Conservation (phyloP, 75 land plant genomes). For the Larix kaempferi region DNA sequence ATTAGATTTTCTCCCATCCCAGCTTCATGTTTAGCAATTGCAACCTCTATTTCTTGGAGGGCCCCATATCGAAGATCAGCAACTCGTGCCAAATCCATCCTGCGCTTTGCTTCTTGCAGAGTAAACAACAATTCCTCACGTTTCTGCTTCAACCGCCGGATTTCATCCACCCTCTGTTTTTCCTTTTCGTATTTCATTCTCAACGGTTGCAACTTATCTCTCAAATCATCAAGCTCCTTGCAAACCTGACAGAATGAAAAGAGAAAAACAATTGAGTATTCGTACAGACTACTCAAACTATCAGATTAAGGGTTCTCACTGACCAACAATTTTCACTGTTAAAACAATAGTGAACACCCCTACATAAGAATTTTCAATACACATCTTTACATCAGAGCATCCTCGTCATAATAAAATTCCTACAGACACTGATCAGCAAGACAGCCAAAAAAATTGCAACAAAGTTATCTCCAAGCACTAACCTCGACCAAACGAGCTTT, state of each 20-base stretch:
- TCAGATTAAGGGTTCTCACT: too few relatives aligned
- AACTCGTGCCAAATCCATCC: conserved; percentile 74
- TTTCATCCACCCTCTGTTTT: conserved; percentile 87
- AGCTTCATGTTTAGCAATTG: conserved; percentile 67
- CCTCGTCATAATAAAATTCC: too few relatives aligned
- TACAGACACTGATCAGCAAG: too few relatives aligned
- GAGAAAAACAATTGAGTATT: neutral
- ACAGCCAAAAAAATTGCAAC: too few relatives aligned
- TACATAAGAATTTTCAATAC: too few relatives aligned
- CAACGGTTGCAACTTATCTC: conserved; percentile 69
- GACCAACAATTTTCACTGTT: too few relatives aligned
- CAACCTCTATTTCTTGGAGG: conserved; percentile 70
- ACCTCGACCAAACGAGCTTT: conserved; percentile 76
- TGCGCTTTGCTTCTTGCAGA: conserved; percentile 77
- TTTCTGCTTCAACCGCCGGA: conserved; percentile 65
- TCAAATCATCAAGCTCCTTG: conserved; percentile 67
- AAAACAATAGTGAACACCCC: too few relatives aligned
- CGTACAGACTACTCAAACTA: too few relatives aligned
- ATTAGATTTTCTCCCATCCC: conserved; percentile 60
- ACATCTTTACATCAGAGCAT: too few relatives aligned
- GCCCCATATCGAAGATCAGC: conserved; percentile 87
- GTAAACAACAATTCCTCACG: conserved; percentile 67
- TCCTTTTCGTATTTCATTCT: conserved; percentile 88
- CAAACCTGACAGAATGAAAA: conserved; percentile 22
- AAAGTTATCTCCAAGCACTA: conserved; percentile 61